Evolutionary conservation across 495 filamentous ascomycete genomes (phyloP).

Genomic region (Penicillium steckii): DNA sequence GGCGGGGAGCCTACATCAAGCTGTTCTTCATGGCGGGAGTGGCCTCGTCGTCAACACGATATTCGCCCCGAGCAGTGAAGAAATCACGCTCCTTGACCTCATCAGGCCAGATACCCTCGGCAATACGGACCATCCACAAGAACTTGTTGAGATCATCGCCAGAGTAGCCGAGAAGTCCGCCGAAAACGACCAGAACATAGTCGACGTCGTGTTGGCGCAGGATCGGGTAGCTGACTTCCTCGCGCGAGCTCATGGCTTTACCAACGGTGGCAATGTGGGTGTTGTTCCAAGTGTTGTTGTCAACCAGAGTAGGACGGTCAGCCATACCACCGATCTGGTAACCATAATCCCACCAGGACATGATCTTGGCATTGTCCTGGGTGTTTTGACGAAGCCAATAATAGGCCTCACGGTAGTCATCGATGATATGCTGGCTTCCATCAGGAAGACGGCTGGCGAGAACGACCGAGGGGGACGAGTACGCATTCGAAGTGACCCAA

Average conservation of each 20-base stretch:
- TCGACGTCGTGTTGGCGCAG: constrained; percentile 98
- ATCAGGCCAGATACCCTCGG: constrained; percentile 98
- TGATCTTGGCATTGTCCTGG: constrained; percentile 90
- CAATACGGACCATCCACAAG: constrained; percentile 99
- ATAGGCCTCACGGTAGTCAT: constrained; percentile 99
- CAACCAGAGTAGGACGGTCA: constrained; percentile 93
- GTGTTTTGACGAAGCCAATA: constrained; percentile 99
- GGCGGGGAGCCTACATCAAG: constrained; percentile 73
- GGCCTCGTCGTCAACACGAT: constrained; percentile 88
- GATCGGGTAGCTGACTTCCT: constrained; percentile 98
- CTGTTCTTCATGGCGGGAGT: constrained; percentile 99
- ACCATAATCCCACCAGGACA: constrained; percentile 99
- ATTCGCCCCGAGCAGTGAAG: constrained; percentile 95
- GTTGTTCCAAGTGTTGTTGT: constrained; percentile 99
- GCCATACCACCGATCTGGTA: constrained; percentile 99
- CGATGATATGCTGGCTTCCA: constrained; percentile 96
- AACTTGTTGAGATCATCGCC: constrained; percentile 99
- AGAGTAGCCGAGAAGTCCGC: constrained; percentile 95
- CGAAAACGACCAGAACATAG: constrained; percentile 96
- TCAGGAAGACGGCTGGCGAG: constrained; percentile 89
- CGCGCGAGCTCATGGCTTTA: constrained; percentile 96
- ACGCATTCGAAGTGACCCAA: constrained; percentile 98
- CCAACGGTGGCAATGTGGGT: constrained; percentile 99
- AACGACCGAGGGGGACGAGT: constrained; percentile 97
- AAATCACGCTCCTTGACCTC: constrained; percentile 97